Percentiles rank a stretch among this genome's conserved stretches.
Conservation (phyloP, 257 asterid species). For the Nicotiana knightiana region DNA sequence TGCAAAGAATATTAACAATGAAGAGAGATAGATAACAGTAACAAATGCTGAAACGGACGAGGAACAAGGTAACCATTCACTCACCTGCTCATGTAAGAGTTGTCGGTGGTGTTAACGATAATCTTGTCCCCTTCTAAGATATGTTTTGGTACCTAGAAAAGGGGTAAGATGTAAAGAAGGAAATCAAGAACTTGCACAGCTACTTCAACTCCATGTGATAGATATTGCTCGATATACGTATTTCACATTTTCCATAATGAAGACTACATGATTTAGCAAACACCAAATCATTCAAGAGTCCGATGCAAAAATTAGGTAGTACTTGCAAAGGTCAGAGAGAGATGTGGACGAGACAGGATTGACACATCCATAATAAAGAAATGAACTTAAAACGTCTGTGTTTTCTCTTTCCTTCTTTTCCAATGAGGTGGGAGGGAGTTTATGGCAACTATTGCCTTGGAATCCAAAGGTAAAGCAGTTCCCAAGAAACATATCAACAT, state of each 20-base stretch:
- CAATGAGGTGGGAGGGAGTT: neutral
- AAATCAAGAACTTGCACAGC: neutral
- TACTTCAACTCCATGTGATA: neutral
- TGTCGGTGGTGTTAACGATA: conserved; percentile 47
- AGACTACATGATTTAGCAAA: neutral
- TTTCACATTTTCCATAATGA: neutral
- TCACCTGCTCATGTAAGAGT: conserved; percentile 65
- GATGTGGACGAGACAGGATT: neutral
- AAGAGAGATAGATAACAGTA: neutral
- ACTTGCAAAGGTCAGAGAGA: neutral
- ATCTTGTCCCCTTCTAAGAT: conserved; percentile 61
- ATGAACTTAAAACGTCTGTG: neutral
- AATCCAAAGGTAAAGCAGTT: neutral
- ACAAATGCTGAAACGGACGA: neutral
- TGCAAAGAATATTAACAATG: neutral
- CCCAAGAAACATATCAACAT: neutral
- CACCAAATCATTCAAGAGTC: neutral
- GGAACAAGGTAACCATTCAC: conserved; percentile 12
- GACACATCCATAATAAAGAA: neutral
- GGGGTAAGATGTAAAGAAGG: neutral
- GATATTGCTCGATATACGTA: neutral
- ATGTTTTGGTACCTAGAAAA: conserved; percentile 68
- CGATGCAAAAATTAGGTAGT: neutral
- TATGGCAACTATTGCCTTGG: neutral
- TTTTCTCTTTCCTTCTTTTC: neutral